Base-by-base conservation (phyloP, 2,329 filamentous ascomycete species). In the Diaporthe sp. region DNA sequence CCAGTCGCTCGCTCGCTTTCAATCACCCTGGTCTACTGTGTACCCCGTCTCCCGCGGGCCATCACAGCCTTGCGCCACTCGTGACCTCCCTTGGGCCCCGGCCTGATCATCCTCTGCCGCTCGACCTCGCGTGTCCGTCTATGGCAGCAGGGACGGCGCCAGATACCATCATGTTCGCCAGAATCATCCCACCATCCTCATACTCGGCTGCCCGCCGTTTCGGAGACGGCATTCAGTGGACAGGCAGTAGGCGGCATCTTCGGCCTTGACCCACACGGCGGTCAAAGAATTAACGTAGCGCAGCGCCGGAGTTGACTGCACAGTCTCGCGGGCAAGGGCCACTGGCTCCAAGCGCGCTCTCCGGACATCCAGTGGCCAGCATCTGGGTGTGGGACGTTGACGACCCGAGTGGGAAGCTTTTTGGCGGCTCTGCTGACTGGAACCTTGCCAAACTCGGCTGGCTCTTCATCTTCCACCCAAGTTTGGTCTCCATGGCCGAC, bases 41-140 rank as follows among this genome's bases (percentile, higher is more conserved):
- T 44, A 17, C 42, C 42, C 39, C 39, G 25, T 65, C 25, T 27
- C 59, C 59, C 39, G 59, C 39, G 39, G 59, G 12, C 59, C 27
- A 65, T 65, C 59, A 44, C 27, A 32, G 68, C 35, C 50, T 59
- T 53, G 68, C 68, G 68, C 68, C 68, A 59, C 42, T 35, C 39
- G 68, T 30, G 55, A 59, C 22, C 30, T 19, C 39, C 17, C n/a
- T 25, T 32, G 19, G 17, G 30, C 44, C 30, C 61, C 63, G 44
- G 35, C 42, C 47, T 53, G 63, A 39, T 17, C 25, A 25, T 27
- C 63, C 32, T 19, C 32, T 51, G 63, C 63, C 44, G 32, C n/a
- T n/a, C 47, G 63, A 30, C 22, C n/a, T 53, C 27, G 47, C 30
- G 63, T 27, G 39, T 53, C 47, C 63, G 13, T 37, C 42, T 22